A percentile compares a stretch with the other conserved stretches of the same genome.
Evolutionary conservation across 1,139 yeast species (phyloP).

Genomic region (Scheffersomyces stambukii): DNA sequence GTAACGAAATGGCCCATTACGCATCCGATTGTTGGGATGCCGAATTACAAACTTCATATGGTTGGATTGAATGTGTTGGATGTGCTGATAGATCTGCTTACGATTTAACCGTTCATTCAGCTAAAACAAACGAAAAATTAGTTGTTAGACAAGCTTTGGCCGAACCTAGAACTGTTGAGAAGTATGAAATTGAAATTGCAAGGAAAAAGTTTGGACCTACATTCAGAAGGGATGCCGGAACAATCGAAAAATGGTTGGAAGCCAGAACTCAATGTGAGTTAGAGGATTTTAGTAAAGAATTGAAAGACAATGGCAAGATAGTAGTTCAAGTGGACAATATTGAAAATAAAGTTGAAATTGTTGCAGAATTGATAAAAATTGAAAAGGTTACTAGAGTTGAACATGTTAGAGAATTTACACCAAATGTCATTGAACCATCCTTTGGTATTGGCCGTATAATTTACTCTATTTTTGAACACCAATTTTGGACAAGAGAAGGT

Average conservation of each 20-base stretch:
- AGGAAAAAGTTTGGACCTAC: conserved; percentile 97
- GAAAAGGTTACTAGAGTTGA: conserved; percentile 77
- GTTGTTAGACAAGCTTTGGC: conserved; percentile 89
- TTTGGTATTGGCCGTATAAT: conserved; percentile 98
- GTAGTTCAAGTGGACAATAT: conserved; percentile 58
- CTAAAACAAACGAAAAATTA: conserved; percentile 90
- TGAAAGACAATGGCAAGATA: conserved; percentile 61
- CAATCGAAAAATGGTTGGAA: conserved; percentile 76
- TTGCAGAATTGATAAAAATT: conserved; percentile 64
- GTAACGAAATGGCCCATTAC: conserved; percentile 99
- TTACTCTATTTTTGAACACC: conserved; percentile 90
- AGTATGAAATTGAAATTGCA: conserved; percentile 77
- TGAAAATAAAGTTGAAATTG: conserved; percentile 64
- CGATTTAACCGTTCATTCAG: conserved; percentile 92
- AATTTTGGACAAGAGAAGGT: conserved; percentile 92
- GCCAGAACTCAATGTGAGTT: conserved; percentile 82
- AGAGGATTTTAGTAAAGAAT: conserved; percentile 69
- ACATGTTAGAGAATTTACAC: conserved; percentile 92
- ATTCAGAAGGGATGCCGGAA: conserved; percentile 95
- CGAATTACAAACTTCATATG: conserved; percentile 90
- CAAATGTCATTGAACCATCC: conserved; percentile 98
- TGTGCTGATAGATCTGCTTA: conserved; percentile 99
- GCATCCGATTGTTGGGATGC: conserved; percentile 99
- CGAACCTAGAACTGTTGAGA: conserved; percentile 78
- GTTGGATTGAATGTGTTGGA: conserved; percentile 99